Evolutionary conservation across 305 asterid genomes (phyloP).

Genomic region (Fraxinus velutina): DNA sequence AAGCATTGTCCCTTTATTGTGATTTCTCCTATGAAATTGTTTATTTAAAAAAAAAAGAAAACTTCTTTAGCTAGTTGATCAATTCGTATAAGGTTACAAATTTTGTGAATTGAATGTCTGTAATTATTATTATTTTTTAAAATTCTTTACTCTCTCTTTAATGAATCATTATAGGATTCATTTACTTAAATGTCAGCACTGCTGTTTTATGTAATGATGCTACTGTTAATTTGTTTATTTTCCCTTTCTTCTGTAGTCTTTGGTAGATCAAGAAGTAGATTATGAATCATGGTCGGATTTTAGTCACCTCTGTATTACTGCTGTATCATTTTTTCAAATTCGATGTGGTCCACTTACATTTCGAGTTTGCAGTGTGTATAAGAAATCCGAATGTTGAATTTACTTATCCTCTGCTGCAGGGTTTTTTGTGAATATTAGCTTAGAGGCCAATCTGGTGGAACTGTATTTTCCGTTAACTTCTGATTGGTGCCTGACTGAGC

Average conservation of each 20-base stretch:
- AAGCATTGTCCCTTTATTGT: slow-evolving; percentile 4
- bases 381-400: slow-evolving; percentile 11
- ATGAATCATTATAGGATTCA: background rate
- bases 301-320: slow-evolving; percentile 11
- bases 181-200: background rate
- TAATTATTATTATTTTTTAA: background rate
- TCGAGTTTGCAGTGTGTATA: slow-evolving; percentile 2
- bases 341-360: background rate
- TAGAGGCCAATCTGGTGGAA: slow-evolving; percentile 2
- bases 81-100: background rate
- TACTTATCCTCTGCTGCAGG: slow-evolving; percentile 32
- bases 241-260: background rate
- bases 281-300: slow-evolving; percentile 1
- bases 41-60: background rate
- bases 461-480: slow-evolving; percentile 19
- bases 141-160: background rate
- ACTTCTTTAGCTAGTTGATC: background rate
- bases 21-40: slow-evolving; percentile 6
- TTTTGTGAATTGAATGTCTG: background rate
- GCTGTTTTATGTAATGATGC: background rate
- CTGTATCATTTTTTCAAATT: background rate
- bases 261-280: background rate
- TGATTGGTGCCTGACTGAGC: slow-evolving; percentile 7
- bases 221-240: background rate
- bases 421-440: slow-evolving; percentile 22